A percentile compares a stretch with the other conserved stretches of the same genome.
Conservation (phyloP, 257 asterid genomes). For the Fraxinus excelsior region DNA sequence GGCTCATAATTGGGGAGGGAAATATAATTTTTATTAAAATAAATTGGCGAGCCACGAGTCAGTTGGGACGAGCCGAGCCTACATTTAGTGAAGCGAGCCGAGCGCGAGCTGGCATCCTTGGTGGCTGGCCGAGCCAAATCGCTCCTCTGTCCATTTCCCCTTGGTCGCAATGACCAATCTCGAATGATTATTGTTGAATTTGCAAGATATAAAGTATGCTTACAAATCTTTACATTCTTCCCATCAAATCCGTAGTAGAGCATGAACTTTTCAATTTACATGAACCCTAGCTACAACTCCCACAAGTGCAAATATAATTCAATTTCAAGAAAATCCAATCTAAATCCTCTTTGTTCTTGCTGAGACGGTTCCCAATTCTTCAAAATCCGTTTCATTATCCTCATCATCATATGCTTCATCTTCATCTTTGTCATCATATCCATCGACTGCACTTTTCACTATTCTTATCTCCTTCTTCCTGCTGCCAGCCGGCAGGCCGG, state of each 20-base stretch:
- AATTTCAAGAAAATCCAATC: neutral
- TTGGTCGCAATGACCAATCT: too few relatives aligned
- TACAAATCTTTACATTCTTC: neutral
- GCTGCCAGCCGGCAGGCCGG: conserved; percentile 11
- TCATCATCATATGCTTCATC: conserved; percentile 21
- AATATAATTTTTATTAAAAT: too few relatives aligned
- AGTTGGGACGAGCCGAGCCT: too few relatives aligned
- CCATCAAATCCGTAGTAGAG: neutral
- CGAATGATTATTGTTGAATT: neutral
- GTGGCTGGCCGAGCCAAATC: too few relatives aligned
- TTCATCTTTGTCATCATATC: conserved; percentile 20
- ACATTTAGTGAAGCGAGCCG: too few relatives aligned
- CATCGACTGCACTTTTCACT: conserved; percentile 18
- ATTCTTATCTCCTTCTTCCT: conserved; percentile 34
- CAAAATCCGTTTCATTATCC: conserved; percentile 32
- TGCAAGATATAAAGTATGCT: neutral
- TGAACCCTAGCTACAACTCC: neutral
- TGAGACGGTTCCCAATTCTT: conserved; percentile 26
- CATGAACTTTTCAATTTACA: neutral
- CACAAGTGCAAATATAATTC: neutral
- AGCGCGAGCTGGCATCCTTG: too few relatives aligned
- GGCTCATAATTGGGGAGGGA: too few relatives aligned
- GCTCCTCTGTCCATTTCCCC: too few relatives aligned
- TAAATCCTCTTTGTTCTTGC: conserved; percentile 10
- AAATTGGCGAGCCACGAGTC: too few relatives aligned